Conservation (phyloP, 441 rosid genomes). For the Theobroma grandiflorum region DNA sequence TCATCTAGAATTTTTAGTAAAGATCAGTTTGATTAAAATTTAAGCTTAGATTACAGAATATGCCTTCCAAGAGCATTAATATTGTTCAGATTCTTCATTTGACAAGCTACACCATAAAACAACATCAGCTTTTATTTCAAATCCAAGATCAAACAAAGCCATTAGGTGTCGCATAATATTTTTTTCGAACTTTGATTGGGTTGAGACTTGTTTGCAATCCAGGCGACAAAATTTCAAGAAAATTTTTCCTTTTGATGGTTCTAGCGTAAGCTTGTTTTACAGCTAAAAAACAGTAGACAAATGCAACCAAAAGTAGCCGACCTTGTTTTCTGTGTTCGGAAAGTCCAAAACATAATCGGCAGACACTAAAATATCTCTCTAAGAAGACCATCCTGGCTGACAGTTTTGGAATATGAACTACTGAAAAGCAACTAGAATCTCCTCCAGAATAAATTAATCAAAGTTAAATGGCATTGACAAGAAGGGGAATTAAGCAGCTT, state of each 20-base stretch:
- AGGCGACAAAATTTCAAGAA: background rate
- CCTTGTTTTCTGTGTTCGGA: conserved; percentile 15
- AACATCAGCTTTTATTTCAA: background rate
- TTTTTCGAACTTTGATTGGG: background rate
- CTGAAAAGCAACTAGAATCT: background rate
- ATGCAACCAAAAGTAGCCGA: conserved; percentile 20
- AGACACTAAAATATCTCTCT: background rate
- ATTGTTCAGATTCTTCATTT: background rate
- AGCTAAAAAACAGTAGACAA: background rate
- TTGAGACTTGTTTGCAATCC: background rate
- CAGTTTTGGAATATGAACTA: background rate
- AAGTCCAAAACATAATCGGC: background rate
- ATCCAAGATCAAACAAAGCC: background rate
- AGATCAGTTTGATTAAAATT: background rate
- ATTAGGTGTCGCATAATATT: background rate
- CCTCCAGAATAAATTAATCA: background rate
- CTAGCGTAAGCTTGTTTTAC: background rate
- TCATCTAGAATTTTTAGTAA: background rate
- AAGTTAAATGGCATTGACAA: background rate
- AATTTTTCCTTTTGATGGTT: background rate
- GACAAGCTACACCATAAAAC: background rate
- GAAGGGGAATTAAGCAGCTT: background rate
- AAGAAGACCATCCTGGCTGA: background rate
- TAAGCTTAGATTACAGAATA: background rate
- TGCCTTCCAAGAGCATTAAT: background rate